Evolutionary conservation across 805 yeast genomes (phyloP).

Genomic region (Yarrowia sp.): DNA sequence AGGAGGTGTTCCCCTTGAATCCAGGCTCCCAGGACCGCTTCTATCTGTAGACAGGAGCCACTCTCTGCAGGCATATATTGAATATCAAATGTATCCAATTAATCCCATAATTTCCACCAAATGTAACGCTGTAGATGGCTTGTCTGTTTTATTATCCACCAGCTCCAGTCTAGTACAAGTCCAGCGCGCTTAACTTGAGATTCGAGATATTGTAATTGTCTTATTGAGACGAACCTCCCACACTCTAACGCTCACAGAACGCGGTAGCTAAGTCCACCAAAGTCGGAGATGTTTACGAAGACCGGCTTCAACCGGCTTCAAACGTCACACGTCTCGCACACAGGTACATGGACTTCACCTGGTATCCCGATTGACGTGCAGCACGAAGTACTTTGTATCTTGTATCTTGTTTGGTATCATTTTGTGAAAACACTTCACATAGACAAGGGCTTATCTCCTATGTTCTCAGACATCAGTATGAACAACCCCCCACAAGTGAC

Average conservation of each 20-base stretch:
- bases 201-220: too few species aligned
- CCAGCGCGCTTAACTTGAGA: neutral
- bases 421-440: too few species aligned
- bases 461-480: too few species aligned
- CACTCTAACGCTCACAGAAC: too few species aligned
- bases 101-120: neutral
- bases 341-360: neutral
- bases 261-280: too few species aligned
- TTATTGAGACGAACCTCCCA: neutral
- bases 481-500: too few species aligned
- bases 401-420: too few species aligned
- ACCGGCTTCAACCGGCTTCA: neutral
- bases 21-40: constrained; percentile 2
- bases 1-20: constrained; percentile 15
- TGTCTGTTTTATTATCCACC: neutral
- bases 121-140: neutral
- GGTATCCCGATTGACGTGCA: too few species aligned
- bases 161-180: neutral
- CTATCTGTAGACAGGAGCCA: neutral
- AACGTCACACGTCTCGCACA: neutral
- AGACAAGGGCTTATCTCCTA: too few species aligned
- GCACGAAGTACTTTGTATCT: too few species aligned
- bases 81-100: neutral
- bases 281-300: too few species aligned
- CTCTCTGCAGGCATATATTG: too few species aligned